Conservation (phyloP, 2,329 filamentous ascomycete genomes). For the Fusarium circinatum region DNA sequence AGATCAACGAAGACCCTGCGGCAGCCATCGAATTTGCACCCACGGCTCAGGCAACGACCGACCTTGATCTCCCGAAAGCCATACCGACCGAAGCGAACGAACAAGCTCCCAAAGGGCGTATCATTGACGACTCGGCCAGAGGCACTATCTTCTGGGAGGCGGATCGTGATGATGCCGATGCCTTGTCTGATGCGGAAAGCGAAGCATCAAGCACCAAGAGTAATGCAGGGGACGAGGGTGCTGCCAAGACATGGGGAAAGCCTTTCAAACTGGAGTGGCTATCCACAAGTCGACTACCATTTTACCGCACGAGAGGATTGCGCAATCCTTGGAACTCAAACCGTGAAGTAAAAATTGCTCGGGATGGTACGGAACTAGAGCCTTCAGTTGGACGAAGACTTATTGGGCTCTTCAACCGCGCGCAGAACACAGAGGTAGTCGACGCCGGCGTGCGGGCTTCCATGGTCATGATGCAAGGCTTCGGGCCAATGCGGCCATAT, state of each 20-base stretch:
- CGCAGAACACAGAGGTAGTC: conserved; percentile 52
- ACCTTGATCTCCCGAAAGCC: conserved; percentile 77
- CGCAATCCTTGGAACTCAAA: conserved; percentile 97
- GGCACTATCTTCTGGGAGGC: conserved; percentile 98
- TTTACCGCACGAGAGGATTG: conserved; percentile 86
- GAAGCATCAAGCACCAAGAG: conserved; percentile 53
- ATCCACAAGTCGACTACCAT: conserved; percentile 83
- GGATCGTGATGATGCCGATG: conserved; percentile 66
- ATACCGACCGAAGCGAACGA: conserved; percentile 83
- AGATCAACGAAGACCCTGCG: conserved; percentile 80
- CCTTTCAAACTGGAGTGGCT: conserved; percentile 93
- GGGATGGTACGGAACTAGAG: conserved; percentile 94
- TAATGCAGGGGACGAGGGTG: conserved; percentile 55
- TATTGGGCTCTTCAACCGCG: conserved; percentile 79
- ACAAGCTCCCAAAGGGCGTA: conserved; percentile 81
- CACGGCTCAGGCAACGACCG: conserved; percentile 66
- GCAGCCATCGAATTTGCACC: conserved; percentile 76
- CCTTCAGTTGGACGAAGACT: conserved; percentile 81
- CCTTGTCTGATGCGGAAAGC: conserved; percentile 54
- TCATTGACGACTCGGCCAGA: conserved; percentile 92
- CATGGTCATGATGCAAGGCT: conserved; percentile 52
- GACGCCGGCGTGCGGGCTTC: conserved; percentile 46
- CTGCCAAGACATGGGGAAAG: conserved; percentile 81
- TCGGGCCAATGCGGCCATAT: conserved; percentile 52
- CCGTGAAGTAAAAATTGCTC: conserved; percentile 92